Evolutionary conservation across 805 yeast genomes (phyloP).

Genomic region (Yarrowia bubula): DNA sequence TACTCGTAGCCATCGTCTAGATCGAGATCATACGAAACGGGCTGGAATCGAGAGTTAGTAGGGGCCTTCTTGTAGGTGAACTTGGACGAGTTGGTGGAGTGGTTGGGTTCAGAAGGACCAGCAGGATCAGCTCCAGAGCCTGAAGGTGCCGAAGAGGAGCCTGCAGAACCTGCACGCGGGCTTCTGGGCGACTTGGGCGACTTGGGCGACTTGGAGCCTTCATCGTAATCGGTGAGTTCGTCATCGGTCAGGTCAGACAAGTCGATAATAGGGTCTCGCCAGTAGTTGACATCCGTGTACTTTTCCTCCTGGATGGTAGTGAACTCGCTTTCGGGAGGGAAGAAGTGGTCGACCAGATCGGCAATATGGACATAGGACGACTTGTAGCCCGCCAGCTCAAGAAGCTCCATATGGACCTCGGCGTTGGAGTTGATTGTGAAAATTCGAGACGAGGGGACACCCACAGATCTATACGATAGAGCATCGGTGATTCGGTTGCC

Average conservation of each 20-base stretch:
- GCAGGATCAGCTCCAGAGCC: slow-evolving; percentile 9
- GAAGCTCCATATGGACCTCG: slow-evolving; percentile 93
- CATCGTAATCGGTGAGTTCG: slow-evolving; percentile 8
- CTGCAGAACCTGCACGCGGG: slow-evolving; percentile 42
- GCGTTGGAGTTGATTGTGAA: slow-evolving; percentile 96
- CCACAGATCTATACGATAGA: slow-evolving; percentile 86
- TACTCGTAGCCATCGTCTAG: slow-evolving; percentile 31
- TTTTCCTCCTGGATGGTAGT: slow-evolving; percentile 50
- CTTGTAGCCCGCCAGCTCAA: slow-evolving; percentile 89
- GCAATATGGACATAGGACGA: slow-evolving; percentile 85
- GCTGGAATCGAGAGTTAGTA: slow-evolving; percentile 21
- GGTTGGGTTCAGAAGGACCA: slow-evolving; percentile 8
- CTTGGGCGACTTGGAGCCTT: slow-evolving; percentile 41
- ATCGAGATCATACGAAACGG: slow-evolving; percentile 28
- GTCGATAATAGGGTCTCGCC: slow-evolving; percentile 80
- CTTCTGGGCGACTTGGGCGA: slow-evolving; percentile 61
- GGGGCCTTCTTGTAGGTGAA: slow-evolving; percentile 14
- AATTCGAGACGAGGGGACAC: slow-evolving; percentile 89
- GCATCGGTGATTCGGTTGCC: slow-evolving; percentile 98
- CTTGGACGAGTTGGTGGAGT: slow-evolving; percentile 17
- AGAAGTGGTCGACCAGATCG: slow-evolving; percentile 93
- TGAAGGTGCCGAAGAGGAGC: not conserved
- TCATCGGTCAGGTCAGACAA: slow-evolving; percentile 37
- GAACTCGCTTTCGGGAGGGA: slow-evolving; percentile 69
- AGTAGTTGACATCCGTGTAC: slow-evolving; percentile 83